These are phyloP conservation scores for Penicillium egyptiacum DNA, from an alignment of 495 filamentous ascomycete species.

Conservation along the genomic window DNA sequence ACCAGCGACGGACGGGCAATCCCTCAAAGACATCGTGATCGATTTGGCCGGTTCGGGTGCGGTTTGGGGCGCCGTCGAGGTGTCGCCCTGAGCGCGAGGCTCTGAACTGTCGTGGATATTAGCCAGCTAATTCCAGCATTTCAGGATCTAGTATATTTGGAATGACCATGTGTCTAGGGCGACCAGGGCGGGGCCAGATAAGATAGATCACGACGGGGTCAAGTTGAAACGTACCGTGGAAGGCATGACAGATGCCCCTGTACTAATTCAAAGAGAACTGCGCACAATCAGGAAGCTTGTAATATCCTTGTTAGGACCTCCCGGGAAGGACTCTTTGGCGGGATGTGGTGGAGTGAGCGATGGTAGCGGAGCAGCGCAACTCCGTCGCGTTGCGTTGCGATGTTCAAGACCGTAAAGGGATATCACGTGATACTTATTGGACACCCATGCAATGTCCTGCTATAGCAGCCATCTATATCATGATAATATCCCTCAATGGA, in stretches of 20 bases:
- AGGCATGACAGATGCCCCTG: conserved; percentile 32
- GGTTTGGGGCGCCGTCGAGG: conserved; percentile 57
- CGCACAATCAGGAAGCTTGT: background rate
- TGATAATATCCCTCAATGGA: background rate
- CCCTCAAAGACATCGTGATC: conserved; percentile 97
- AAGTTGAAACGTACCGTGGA: conserved; percentile 42
- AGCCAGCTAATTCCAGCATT: background rate
- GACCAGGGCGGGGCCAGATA: background rate
- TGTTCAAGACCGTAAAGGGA: conserved; percentile 5
- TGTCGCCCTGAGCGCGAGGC: conserved; percentile 48
- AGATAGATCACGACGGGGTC: conserved; percentile 11
- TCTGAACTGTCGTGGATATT: conserved; percentile 38
- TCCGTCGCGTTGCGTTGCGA: conserved; percentile 18
- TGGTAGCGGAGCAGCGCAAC: conserved; percentile 8
- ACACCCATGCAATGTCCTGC: background rate
- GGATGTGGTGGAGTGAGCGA: conserved; percentile 2
- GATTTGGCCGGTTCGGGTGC: conserved; percentile 71
- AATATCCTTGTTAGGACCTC: background rate
- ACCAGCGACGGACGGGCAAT: conserved; percentile 90
- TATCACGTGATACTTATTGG: conserved; percentile 17
- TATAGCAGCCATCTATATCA: background rate
- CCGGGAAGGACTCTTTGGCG: background rate
- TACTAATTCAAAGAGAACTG: background rate
- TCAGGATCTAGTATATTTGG: background rate
- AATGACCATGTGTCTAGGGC: background rate